Evolutionary conservation across 202 grass and related monocot species (phyloP).

Genomic region (Setaria viridis): DNA sequence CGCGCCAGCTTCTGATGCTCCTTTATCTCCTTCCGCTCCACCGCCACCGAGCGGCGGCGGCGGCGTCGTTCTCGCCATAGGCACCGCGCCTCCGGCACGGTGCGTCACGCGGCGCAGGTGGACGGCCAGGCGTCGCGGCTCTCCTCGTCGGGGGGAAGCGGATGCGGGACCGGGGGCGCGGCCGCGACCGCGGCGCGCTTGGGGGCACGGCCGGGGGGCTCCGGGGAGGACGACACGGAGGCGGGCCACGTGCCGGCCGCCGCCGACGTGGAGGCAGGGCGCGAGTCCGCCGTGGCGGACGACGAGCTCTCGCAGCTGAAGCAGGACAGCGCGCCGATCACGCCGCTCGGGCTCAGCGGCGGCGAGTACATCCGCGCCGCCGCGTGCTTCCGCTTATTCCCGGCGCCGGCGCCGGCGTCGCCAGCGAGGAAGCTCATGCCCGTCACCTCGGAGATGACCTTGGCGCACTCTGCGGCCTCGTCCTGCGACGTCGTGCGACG

Average conservation of each 20-base stretch:
- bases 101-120: conserved; percentile 34
- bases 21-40: background rate
- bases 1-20: background rate
- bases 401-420: background rate
- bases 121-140: conserved; percentile 54
- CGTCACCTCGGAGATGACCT: conserved; percentile 48
- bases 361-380: conserved; percentile 44
- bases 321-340: conserved; percentile 65
- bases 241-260: conserved; percentile 21
- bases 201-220: conserved; percentile 28
- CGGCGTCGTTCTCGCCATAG: background rate
- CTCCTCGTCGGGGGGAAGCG: conserved; percentile 40
- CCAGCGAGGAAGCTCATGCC: conserved; percentile 29
- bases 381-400: conserved; percentile 59
- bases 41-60: background rate
- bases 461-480: conserved; percentile 61
- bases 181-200: conserved; percentile 50
- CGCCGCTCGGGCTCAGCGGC: conserved; percentile 71
- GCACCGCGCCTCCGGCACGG: conserved; percentile 6
- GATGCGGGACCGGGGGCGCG: background rate
- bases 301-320: conserved; percentile 75
- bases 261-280: background rate
- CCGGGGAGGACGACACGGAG: conserved; percentile 50
- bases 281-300: conserved; percentile 44
- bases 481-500: conserved; percentile 42